A percentile compares a stretch with the other conserved stretches of the same genome.
phyloP scores from a whole-genome alignment of 306 rosid genomes.

The Fagus crenata region DNA sequence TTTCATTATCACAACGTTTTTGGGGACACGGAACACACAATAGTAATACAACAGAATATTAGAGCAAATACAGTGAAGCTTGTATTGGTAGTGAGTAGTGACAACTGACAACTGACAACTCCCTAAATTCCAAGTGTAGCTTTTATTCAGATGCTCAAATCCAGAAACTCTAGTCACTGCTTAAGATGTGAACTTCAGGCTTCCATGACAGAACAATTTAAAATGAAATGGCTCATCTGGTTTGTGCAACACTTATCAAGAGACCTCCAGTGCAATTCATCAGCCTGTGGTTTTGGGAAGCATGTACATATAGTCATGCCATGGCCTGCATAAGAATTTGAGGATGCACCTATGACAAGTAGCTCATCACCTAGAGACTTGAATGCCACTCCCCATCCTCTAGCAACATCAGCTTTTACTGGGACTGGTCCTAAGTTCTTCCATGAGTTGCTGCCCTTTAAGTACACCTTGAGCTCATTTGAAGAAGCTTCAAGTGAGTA shows the following conservation, averaged over 20 bases:
- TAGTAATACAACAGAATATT: not conserved
- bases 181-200: conserved; percentile 41
- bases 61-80: conserved; percentile 20
- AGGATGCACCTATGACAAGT: conserved; percentile 64
- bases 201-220: conserved; percentile 75
- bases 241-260: conserved; percentile 42
- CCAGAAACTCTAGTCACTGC: conserved; percentile 15
- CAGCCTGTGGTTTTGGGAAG: conserved; percentile 52
- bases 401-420: conserved; percentile 54
- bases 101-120: conserved; percentile 3
- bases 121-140: not conserved
- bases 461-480: conserved; percentile 63
- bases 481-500: conserved; percentile 58
- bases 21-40: not conserved
- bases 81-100: not conserved
- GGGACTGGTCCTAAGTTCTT: conserved; percentile 64
- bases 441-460: conserved; percentile 58
- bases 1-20: not conserved
- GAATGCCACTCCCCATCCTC: conserved; percentile 89
- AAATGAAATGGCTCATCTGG: conserved; percentile 56
- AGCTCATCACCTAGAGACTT: conserved; percentile 75
- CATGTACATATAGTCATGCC: conserved; percentile 55
- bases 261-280: conserved; percentile 58
- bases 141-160: conserved; percentile 21
- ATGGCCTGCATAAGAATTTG: conserved; percentile 23